Base-by-base conservation (phyloP, 257 asterid genomes). In the Primulina huaijiensis region DNA sequence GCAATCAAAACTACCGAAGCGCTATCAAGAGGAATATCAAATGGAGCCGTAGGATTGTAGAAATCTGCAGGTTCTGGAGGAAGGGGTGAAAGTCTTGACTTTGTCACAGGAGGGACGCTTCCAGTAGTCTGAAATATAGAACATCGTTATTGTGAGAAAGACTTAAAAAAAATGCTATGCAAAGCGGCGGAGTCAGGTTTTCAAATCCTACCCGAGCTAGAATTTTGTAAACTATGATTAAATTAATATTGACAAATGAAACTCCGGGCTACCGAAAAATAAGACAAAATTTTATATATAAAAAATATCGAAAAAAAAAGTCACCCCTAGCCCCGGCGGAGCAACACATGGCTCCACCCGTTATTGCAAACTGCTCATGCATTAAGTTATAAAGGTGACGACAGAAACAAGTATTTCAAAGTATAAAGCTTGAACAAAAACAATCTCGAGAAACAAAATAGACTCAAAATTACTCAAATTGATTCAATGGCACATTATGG, bases 31-130 rank as follows among this genome's bases (percentile, higher is more conserved):
- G 99, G 97, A 74, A 90, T 89, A 78, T 93, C 96, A 30, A 90
- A 79, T 58, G 97, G 65, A 0, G 95, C 97, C 52, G 90, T 79
- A 67, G 95, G 92, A 63, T 87, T 88, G 85, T 90, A 90, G 80
- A 88, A 90, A 77, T 81, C 97, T 30, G 96, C 96, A 74, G 97
- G 98, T 71, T 93, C 99, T 23, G 92, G 96, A 50, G 96, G 96
- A 76, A 93, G 97, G 60, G 97, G 99, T 53, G 96, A 83, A 72
- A 93, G 94, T 79, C 95, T 88, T 35, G 98, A 87, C 87, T 87
- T 87, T 71, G 97, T 71, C 20, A 77, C 96, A 37, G 97, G 82
- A 69, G 99, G 94, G 56, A 87, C 95, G 59, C 82, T 89, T 62
- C 89, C 92, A 70, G 87, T 58, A 61, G 65, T 61, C 98, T 92